Percentiles rank a stretch among this genome's conserved stretches.
Evolutionary conservation across 2,329 filamentous ascomycete species (phyloP).

Genomic region (Teratosphaeria viscida): DNA sequence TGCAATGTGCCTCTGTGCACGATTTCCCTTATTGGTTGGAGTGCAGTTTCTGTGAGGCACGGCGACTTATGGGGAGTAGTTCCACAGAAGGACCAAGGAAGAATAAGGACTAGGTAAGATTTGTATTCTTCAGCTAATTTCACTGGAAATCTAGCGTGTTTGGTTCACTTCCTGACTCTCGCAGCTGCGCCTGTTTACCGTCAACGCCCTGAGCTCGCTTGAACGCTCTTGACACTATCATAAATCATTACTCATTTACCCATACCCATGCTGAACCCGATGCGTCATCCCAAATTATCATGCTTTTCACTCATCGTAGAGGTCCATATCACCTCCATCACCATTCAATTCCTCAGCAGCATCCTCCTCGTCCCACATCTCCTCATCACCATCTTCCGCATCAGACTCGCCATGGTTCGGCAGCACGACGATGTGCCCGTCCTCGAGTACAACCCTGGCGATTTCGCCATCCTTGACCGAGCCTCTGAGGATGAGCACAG

Average conservation of each 20-base stretch:
- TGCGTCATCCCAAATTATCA: neutral
- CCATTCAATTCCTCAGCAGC: constrained; percentile 58
- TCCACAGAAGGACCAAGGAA: neutral
- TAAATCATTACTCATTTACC: neutral
- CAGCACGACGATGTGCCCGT: constrained; percentile 69
- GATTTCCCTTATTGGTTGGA: no score
- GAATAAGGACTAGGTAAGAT: neutral
- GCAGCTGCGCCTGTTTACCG: neutral
- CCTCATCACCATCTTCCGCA: constrained; percentile 44
- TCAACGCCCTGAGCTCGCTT: neutral
- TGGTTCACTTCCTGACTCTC: neutral
- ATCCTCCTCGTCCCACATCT: constrained; percentile 64
- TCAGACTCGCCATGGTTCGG: constrained; percentile 68
- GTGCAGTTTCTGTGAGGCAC: no score
- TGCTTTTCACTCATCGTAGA: constrained; percentile 45
- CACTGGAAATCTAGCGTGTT: neutral
- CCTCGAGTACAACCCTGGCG: constrained; percentile 67
- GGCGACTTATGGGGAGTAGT: no score
- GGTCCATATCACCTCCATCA: constrained; percentile 47
- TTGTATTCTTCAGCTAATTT: neutral
- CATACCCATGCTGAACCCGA: neutral
- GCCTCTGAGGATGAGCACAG: constrained; percentile 80
- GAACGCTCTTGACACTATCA: neutral
- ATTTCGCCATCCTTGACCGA: constrained; percentile 75
- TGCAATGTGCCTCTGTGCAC: neutral